Evolutionary conservation across 73 alveolate species (phyloP), one percentile per base, ranked within the genome.

Genomic region (Stentor roeselii): DNA sequence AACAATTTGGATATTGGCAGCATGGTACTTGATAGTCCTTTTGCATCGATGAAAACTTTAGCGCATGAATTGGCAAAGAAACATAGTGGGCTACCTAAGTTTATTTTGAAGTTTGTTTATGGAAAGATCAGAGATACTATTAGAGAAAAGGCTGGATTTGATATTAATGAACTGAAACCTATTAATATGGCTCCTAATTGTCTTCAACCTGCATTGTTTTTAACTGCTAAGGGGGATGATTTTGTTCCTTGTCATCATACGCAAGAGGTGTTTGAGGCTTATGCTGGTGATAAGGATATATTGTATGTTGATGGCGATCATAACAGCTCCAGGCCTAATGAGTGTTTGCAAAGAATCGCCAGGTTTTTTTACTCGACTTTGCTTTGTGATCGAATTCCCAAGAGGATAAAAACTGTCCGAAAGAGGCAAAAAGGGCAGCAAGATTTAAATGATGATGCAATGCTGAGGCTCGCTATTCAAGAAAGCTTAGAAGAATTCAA

Each of bases 221-320:
- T 85, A 34, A 92, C 88, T 60, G 96, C 93, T 21, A 76, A 82
- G 38, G 78, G 86, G 39, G 98, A 94, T 93, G 97, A 92, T 74
- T 92, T 94, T 76, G 92, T 94, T 27, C 78, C 76, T 34, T 93
- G 93, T 0, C 90, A 88, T 60, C 98, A 94, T 89, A 60, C 97
- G 21, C 82, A 90, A 40, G 95, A 83, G 38, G 58, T 94, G 37
- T 87, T 78, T 84, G 94, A 92, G 38, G 86, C 82, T 80, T 94
- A 94, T 84, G 98, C 98, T 3, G 99, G 99, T 3, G 99, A 97
- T 83, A 96, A 96, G 78, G 75, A 76, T 37, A 14, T 76, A 1
- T 36, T 76, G 0, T 14, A 14, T n/a, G 91, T 88, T 3, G 89
- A 87, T 31, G 94, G 94, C 30, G 94, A 86, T 36, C 94, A 88